These are phyloP conservation scores for Musa balbisiana DNA, from an alignment of 202 grass and related monocot genomes.

Conservation along the genomic window DNA sequence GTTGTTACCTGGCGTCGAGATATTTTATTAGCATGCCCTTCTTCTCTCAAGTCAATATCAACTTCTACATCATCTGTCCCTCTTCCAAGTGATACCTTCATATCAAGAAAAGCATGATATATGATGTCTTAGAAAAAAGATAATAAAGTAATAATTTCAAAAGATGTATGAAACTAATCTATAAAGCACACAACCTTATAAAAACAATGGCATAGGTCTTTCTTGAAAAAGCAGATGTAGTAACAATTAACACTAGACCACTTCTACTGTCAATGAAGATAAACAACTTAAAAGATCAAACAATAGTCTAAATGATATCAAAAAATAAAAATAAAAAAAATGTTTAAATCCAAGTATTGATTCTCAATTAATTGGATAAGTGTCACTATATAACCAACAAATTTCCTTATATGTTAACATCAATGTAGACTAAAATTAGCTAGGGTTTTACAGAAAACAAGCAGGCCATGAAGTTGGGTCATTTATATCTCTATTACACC, in stretches of 20 bases:
- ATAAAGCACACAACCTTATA: background rate
- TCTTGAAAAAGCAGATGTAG: background rate
- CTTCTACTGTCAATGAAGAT: background rate
- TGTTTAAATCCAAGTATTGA: too few relatives aligned
- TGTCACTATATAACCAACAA: too few relatives aligned
- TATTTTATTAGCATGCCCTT: conserved; percentile 90
- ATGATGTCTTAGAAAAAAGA: background rate
- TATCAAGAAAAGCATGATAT: conserved; percentile 11
- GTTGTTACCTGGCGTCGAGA: conserved; percentile 71
- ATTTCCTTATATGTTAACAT: too few relatives aligned
- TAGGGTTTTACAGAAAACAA: too few relatives aligned
- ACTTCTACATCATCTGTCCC: conserved; percentile 84
- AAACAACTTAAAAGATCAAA: background rate
- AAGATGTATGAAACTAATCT: background rate
- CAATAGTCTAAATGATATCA: background rate
- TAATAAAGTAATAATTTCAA: background rate
- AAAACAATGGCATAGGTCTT: background rate
- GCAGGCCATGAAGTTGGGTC: too few relatives aligned
- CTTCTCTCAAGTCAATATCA: conserved; percentile 95
- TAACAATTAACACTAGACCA: background rate
- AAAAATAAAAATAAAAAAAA: background rate
- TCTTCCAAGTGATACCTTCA: conserved; percentile 88
- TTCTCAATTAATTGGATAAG: too few relatives aligned
- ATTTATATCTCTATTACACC: too few relatives aligned
- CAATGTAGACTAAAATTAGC: too few relatives aligned